These are phyloP conservation scores for Hypoxylon trugodes DNA, from an alignment of 495 filamentous ascomycete species.

Conservation along the genomic window DNA sequence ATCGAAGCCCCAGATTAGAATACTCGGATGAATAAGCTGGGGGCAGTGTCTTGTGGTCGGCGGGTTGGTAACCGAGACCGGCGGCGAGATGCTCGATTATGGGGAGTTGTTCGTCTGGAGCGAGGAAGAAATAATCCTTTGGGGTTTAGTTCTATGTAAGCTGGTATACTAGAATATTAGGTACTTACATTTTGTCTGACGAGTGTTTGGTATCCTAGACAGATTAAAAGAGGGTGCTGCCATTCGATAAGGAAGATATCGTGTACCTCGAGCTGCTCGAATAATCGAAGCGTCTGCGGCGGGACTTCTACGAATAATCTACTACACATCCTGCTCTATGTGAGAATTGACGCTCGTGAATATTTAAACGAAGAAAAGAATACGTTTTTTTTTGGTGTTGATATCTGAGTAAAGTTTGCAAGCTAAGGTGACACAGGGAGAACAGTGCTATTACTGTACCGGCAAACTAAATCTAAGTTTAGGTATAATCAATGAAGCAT, in stretches of 20 bases:
- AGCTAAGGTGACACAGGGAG: too few relatives aligned
- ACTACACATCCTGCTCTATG: too few relatives aligned
- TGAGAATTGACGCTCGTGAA: too few relatives aligned
- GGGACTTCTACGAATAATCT: too few relatives aligned
- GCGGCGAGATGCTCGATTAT: slow-evolving; percentile 5
- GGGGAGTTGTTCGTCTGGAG: slow-evolving; percentile 1
- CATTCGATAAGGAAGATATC: slow-evolving; percentile 13
- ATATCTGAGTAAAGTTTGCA: too few relatives aligned
- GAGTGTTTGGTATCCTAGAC: slow-evolving; percentile 1
- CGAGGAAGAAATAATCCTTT: slow-evolving; percentile 12
- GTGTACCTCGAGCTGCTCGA: slow-evolving; percentile 4
- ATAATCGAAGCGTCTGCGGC: background rate
- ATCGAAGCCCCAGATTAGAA: background rate
- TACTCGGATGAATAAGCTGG: slow-evolving; percentile 5
- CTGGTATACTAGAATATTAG: background rate
- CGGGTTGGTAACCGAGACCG: background rate
- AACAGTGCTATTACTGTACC: too few relatives aligned
- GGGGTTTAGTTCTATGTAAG: background rate
- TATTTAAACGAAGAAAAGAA: too few relatives aligned
- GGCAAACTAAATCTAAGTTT: too few relatives aligned
- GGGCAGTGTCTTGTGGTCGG: slow-evolving; percentile 3
- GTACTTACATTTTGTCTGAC: background rate
- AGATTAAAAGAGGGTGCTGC: slow-evolving; percentile 1
- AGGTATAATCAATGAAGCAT: too few relatives aligned
- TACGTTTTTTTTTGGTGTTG: too few relatives aligned